These are phyloP conservation scores for Curvularia sp. DNA, from an alignment of 2,329 filamentous ascomycete species.

Conservation along the genomic window DNA sequence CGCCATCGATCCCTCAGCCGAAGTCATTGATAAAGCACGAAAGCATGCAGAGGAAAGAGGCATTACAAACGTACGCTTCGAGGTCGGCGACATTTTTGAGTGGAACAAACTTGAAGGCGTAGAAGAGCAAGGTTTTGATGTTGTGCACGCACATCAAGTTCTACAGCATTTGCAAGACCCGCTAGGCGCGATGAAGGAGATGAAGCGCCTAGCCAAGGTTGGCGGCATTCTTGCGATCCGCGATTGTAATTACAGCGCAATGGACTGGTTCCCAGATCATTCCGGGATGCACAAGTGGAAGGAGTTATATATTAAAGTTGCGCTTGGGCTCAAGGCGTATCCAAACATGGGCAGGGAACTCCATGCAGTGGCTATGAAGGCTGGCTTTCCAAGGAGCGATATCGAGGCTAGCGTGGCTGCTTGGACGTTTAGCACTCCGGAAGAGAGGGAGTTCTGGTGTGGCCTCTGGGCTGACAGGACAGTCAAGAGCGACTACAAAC, in stretches of 20 bases:
- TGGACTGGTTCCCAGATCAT: constrained; percentile 51
- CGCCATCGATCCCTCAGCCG: constrained; percentile 54
- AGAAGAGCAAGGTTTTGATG: constrained; percentile 57
- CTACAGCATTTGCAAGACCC: constrained; percentile 64
- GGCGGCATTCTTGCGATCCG: constrained; percentile 61
- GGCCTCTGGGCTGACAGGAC: constrained; percentile 50
- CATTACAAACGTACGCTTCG: constrained; percentile 51
- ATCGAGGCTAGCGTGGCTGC: constrained; percentile 51
- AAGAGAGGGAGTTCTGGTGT: constrained; percentile 52
- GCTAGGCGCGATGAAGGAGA: constrained; percentile 58
- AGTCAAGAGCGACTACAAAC: constrained; percentile 45
- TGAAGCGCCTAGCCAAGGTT: constrained; percentile 61
- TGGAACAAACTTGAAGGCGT: constrained; percentile 54
- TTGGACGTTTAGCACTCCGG: constrained; percentile 53
- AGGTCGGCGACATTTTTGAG: constrained; percentile 52
- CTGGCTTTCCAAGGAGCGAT: constrained; percentile 48
- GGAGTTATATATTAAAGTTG: constrained; percentile 44
- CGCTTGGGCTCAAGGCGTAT: constrained; percentile 41
- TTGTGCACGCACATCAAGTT: constrained; percentile 67
- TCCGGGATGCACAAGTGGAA: constrained; percentile 46
- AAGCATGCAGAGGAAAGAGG: constrained; percentile 47
- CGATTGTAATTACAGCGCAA: constrained; percentile 46
- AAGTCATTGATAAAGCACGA: constrained; percentile 52
- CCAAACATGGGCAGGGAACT: constrained; percentile 47
- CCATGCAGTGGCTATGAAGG: constrained; percentile 50